Evolutionary conservation across 1,284 basidiomycete genomes (phyloP).

Genomic region (Vanrija sp.): DNA sequence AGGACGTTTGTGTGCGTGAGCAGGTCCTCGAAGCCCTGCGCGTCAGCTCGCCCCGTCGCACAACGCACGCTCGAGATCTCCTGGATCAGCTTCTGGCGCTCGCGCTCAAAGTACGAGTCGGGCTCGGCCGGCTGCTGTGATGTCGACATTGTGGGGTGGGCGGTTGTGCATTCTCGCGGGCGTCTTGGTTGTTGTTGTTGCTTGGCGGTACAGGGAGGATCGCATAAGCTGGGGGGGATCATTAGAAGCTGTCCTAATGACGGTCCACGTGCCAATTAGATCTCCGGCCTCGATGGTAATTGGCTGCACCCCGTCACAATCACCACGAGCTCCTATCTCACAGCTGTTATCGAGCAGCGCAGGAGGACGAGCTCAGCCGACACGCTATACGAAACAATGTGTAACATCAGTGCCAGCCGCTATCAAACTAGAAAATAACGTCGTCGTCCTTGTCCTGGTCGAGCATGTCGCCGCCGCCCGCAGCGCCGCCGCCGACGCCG

Average conservation of each 20-base stretch:
- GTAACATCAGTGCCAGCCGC: not conserved
- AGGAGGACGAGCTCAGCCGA: too few species aligned
- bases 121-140: not conserved
- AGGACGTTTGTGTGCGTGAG: conserved; percentile 80
- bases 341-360: too few species aligned
- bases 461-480: conserved; percentile 59
- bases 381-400: not conserved
- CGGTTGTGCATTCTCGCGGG: too few species aligned
- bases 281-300: too few species aligned
- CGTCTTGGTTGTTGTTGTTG: not conserved
- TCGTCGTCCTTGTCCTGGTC: conserved; percentile 77
- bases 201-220: not conserved
- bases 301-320: too few species aligned
- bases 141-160: not conserved
- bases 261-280: too few species aligned
- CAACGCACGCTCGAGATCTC: conserved; percentile 46
- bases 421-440: conserved; percentile 68
- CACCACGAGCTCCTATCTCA: too few species aligned
- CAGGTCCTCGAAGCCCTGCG: conserved; percentile 82
- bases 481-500: conserved; percentile 44
- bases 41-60: conserved; percentile 1
- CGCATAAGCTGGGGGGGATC: too few species aligned
- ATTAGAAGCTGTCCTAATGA: too few species aligned
- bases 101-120: conserved; percentile 44
- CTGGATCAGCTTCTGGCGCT: conserved; percentile 41